Base-by-base conservation (phyloP, 192 early-diverging fungal species). In the Entomortierella chlamydospora region DNA sequence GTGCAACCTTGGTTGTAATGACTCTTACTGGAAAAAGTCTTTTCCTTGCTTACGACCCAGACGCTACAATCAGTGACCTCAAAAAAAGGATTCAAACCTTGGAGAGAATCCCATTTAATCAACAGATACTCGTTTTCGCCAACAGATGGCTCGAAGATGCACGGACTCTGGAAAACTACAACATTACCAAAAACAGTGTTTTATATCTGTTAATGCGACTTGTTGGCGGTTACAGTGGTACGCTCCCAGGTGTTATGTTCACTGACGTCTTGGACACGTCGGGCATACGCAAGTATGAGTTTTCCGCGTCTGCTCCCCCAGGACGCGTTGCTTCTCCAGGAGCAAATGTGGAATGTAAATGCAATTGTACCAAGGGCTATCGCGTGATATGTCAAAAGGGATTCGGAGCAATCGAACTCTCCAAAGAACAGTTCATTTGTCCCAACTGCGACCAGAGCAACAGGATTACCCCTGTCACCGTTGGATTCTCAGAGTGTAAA, bases 21-120 rank as follows among this genome's bases (percentile, higher is more conserved):
- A n/a, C 10, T 37, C 34, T 37, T 37, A 37, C 4, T 4, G 5
- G 4, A 7, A 60, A 30, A 43, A 43, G 11, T 5, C 23, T 41
- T 22, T 42, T 4, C 34, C 22, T 25, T 15, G 22, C 15, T 22
- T 22, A 17, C 5, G 22, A 22, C 15, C 20, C 49, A 22, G 15
- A 22, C 2, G 2, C 17, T 4, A 22, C 77, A 45, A 89, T 95
- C 63, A 87, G 93, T 29, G 82, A 88, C 45, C 83, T 94, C 59
- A 94, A 93, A 82, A 23, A 63, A 18, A 89, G 88, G 83, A 93
- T 95, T 45, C 91, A 90, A n/a, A n/a, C n/a, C n/a, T n/a, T n/a
- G n/a, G n/a, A 93, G 79, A 90, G 90, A 2, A 89, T 91, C 34
- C 92, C 90, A 8, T 82, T 87, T 37, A 88, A 92, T 57, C 89